Evolutionary conservation across 2,329 filamentous ascomycete species (phyloP), one percentile per base, ranked within the genome.

Genomic region (Samsoniella hepiali): DNA sequence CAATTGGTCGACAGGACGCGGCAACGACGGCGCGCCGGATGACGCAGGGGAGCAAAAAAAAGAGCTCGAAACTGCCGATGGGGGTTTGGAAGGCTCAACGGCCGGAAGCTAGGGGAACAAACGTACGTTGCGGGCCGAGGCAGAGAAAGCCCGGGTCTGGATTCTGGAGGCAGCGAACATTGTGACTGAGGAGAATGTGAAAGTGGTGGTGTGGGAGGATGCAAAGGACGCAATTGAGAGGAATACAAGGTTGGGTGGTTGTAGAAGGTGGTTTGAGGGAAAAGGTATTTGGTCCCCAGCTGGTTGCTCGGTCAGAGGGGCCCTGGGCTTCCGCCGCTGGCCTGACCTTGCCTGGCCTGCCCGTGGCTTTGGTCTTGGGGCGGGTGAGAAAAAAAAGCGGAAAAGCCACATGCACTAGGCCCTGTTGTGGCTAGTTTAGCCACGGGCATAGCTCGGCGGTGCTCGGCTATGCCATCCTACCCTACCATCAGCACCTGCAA

Each of bases 61-160:
- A 57, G 58, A 62, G 42, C 54, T 58, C 32, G 31, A 65, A 62
- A 51, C 67, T 50, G 29, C 49, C 60, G 45, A 59, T 50, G 54
- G 31, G 22, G 22, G 42, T 3, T 27, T 40, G 38, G 42, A 51
- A n/a, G 40, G 40, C n/a, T 49, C 42, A 58, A 40, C 29, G 58
- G 51, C 34, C 31, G 27, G 51, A 63, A 49, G 59, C n/a, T 45
- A 62, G 57, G 62, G 56, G 61, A 17, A 59, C 64, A 44, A 63
- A 78, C 85, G 78, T 80, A 93, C 90, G 81, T 91, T 84, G 79
- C 87, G 84, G 73, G 90, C 88, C 74, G 90, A 89, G 76, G 86
- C 89, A 75, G 91, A 92, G 82, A 93, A 93, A 77, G 90, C 89
- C 75, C 91, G 87, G 80, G 87, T 85, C 83, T 92, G 90, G 78